Conservation (phyloP, 257 asterid species). For the Solanum lycopersicoides region DNA sequence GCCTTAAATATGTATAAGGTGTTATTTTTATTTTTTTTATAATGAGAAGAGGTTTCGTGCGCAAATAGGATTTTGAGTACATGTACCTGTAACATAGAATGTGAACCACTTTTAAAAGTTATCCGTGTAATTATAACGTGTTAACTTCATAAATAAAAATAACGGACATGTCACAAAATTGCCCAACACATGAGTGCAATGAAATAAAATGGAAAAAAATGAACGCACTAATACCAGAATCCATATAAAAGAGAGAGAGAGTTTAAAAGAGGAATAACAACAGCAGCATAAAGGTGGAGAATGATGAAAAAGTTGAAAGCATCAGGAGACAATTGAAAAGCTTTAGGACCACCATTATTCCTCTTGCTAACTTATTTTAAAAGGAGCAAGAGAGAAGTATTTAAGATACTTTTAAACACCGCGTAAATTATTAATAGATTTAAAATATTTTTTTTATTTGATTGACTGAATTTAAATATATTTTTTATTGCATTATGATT, state of each 20-base stretch:
- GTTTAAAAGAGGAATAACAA: background rate
- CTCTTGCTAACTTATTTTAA: background rate
- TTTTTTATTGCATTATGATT: too few relatives aligned
- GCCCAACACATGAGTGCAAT: background rate
- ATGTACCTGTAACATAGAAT: background rate
- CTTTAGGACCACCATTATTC: background rate
- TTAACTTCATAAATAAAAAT: background rate
- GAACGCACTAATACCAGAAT: background rate
- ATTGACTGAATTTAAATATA: too few relatives aligned
- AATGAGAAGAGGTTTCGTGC: background rate
- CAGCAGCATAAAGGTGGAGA: background rate
- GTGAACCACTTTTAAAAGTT: background rate
- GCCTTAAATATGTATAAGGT: too few relatives aligned
- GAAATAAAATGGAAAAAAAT: background rate
- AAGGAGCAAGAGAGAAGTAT: too few relatives aligned
- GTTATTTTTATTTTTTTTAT: too few relatives aligned
- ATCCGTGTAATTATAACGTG: background rate
- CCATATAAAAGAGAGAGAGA: too few relatives aligned
- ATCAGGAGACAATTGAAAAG: background rate
- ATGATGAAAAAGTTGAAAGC: background rate
- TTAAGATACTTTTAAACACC: too few relatives aligned
- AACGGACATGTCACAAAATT: background rate
- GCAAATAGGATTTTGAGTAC: background rate
- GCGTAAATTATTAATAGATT: too few relatives aligned
- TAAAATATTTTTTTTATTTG: too few relatives aligned